Conservation (phyloP, 23 red algal genomes). For the Rhodosorus marinus region DNA sequence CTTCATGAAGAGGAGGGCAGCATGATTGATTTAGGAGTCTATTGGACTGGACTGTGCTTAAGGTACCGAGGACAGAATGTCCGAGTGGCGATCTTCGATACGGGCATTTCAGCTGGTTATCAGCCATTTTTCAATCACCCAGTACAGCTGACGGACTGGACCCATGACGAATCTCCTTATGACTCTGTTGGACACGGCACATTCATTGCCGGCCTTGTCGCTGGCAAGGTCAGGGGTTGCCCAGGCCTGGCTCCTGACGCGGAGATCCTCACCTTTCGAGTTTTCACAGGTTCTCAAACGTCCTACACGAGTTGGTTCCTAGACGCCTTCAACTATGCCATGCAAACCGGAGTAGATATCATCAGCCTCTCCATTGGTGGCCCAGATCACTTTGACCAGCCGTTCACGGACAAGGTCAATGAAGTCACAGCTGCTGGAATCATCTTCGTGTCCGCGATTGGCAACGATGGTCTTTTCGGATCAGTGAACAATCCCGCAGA, state of each 20-base stretch:
- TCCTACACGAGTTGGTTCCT: constrained; percentile 74
- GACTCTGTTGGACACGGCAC: constrained; percentile 79
- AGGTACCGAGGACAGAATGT: constrained; percentile 29
- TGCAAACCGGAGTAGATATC: constrained; percentile 43
- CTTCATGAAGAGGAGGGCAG: constrained; percentile 1
- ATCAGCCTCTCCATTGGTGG: constrained; percentile 76
- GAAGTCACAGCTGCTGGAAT: constrained; percentile 56
- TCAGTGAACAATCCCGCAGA: constrained; percentile 60
- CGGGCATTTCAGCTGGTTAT: constrained; percentile 19
- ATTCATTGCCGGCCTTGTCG: constrained; percentile 70
- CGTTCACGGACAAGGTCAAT: constrained; percentile 77
- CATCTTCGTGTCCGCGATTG: constrained; percentile 54
- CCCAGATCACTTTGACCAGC: constrained; percentile 49
- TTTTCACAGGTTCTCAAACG: constrained; percentile 49
- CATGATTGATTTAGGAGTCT: constrained; percentile 28
- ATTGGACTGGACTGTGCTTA: constrained; percentile 19
- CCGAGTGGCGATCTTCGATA: constrained; percentile 69
- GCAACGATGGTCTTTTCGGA: constrained; percentile 81
- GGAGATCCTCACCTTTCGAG: constrained; percentile 31
- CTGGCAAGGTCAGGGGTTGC: constrained; percentile 25
- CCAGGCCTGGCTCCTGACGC: constrained; percentile 58
- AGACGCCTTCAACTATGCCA: constrained; percentile 81
- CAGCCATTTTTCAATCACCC: constrained; percentile 7
- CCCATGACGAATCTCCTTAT: constrained; percentile 23
- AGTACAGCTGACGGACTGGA: constrained; percentile 40